Percentiles rank a stretch among this genome's conserved stretches.
Conservation (phyloP, 441 rosid genomes). For the Kokia cookei region DNA sequence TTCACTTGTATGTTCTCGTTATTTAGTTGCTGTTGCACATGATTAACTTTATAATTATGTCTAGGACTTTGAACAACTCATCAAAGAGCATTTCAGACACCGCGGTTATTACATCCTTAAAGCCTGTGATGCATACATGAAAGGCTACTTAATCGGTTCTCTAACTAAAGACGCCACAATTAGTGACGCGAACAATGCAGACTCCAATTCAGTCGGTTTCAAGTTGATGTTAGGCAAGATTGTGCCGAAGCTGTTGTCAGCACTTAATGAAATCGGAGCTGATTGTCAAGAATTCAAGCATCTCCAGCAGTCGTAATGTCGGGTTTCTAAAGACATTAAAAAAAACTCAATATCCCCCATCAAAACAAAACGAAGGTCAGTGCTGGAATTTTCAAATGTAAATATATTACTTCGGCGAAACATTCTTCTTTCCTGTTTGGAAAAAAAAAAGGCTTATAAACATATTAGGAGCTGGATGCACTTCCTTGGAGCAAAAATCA, state of each 20-base stretch:
- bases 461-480: background rate
- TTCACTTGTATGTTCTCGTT: background rate
- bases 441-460: background rate
- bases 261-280: slow-evolving; percentile 68
- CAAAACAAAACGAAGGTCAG: slow-evolving; percentile 29
- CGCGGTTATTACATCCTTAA: slow-evolving; percentile 82
- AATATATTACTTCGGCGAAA: slow-evolving; percentile 5
- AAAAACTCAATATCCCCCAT: background rate
- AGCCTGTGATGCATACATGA: slow-evolving; percentile 92
- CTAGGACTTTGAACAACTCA: slow-evolving; percentile 78
- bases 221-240: slow-evolving; percentile 96
- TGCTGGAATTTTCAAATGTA: slow-evolving; percentile 13
- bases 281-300: slow-evolving; percentile 71
- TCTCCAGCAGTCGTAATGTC: slow-evolving; percentile 38
- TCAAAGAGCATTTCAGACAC: slow-evolving; percentile 70
- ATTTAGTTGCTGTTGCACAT: background rate
- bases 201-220: slow-evolving; percentile 85
- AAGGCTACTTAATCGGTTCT: slow-evolving; percentile 83
- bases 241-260: slow-evolving; percentile 56
- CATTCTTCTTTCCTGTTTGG: background rate
- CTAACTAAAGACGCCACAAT: slow-evolving; percentile 60
- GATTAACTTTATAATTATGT: slow-evolving; percentile 2
- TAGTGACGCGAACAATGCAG: slow-evolving; percentile 33
- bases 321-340: background rate
- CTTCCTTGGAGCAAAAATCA: background rate